Conservation (phyloP, 2,329 filamentous ascomycete species). For the Scytalidium sp. region DNA sequence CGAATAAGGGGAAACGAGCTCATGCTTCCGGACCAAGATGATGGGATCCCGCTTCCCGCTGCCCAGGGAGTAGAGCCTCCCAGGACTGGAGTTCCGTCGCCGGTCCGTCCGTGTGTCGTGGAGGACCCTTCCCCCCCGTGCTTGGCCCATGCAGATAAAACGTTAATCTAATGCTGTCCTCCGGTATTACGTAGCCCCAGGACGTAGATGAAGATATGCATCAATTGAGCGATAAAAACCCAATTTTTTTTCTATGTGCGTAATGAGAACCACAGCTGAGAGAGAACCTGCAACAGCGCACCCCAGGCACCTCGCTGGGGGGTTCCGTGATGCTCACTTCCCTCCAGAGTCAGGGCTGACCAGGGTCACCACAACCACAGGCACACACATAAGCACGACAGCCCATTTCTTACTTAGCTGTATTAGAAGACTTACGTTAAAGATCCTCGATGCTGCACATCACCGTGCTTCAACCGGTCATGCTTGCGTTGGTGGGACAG, state of each 20-base stretch:
- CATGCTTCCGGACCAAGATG: slow-evolving; percentile 25
- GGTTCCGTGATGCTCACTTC: no score
- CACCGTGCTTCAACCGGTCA: background rate
- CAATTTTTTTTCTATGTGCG: no score
- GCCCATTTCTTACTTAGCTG: no score
- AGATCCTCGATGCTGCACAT: background rate
- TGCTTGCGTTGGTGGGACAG: background rate
- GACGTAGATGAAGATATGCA: background rate
- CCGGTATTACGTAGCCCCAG: background rate
- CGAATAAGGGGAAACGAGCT: slow-evolving; percentile 21
- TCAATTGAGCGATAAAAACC: background rate
- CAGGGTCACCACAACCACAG: background rate
- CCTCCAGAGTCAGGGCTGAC: background rate
- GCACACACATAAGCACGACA: background rate
- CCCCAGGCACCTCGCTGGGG: no score
- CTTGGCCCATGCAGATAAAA: background rate
- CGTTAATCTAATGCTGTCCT: background rate
- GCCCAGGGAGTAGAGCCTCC: background rate
- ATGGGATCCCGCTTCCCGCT: background rate
- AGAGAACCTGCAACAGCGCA: no score
- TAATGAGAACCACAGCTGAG: no score
- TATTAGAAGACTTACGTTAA: background rate
- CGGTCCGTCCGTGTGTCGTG: background rate
- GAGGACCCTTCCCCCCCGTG: background rate
- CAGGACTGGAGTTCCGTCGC: background rate